These are phyloP conservation scores for Solanum tarapatanum DNA, from an alignment of 257 asterid species.

Conservation along the genomic window DNA sequence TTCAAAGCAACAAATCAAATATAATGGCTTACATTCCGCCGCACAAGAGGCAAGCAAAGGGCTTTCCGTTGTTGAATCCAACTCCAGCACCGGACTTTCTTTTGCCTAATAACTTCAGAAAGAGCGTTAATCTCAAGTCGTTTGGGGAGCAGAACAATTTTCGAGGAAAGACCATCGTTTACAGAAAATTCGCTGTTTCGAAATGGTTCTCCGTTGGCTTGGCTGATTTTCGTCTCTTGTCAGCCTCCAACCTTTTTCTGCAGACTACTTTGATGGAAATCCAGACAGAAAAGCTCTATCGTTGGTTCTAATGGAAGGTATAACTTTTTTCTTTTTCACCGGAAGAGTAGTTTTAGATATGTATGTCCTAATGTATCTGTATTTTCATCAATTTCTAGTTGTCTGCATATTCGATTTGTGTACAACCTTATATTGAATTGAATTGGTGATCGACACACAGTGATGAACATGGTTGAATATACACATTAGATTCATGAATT, in stretches of 20 bases:
- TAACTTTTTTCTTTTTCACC: no score
- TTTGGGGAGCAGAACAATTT: not conserved
- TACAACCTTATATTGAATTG: no score
- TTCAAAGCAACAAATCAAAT: no score
- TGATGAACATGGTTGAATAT: no score
- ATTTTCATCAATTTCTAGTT: no score
- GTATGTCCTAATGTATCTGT: no score
- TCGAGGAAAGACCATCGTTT: not conserved
- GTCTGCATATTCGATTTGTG: no score
- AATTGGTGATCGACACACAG: no score
- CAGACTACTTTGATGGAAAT: not conserved
- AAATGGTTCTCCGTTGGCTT: slow-evolving; percentile 42
- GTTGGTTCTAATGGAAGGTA: slow-evolving; percentile 8
- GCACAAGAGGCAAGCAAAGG: not conserved
- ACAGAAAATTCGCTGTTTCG: not conserved
- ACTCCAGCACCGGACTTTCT: not conserved
- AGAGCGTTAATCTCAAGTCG: not conserved
- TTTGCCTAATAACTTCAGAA: not conserved
- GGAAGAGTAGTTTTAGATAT: no score
- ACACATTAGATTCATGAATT: no score
- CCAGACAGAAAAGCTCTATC: slow-evolving; percentile 11
- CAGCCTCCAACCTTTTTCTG: slow-evolving; percentile 18
- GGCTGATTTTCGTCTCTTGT: slow-evolving; percentile 1
- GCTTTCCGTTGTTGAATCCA: slow-evolving; percentile 10
- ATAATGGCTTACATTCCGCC: no score